phyloP scores from a whole-genome alignment of 495 filamentous ascomycete species.

The Aspergillus leporis region DNA sequence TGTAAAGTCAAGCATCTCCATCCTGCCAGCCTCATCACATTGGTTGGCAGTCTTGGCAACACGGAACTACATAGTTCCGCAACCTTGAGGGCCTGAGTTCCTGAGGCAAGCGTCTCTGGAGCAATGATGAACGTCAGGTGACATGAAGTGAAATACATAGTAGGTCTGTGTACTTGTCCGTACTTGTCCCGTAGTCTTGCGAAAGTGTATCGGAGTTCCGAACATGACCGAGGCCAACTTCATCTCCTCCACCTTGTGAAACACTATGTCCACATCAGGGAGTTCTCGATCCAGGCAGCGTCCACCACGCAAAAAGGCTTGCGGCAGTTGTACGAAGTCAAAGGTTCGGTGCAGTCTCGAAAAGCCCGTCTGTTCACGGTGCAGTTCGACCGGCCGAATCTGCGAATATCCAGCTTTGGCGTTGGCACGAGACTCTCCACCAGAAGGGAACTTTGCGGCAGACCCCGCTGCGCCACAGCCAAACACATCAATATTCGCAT shows the following conservation, averaged over 20 bases:
- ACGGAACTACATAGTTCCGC: too few relatives aligned
- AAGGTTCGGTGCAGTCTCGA: conserved; percentile 41
- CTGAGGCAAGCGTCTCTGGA: too few relatives aligned
- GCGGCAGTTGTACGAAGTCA: conserved; percentile 34
- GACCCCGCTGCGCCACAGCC: not conserved
- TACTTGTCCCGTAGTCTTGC: not conserved
- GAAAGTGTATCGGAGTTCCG: conserved; percentile 1
- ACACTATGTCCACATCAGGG: conserved; percentile 7
- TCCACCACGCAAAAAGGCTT: conserved; percentile 34
- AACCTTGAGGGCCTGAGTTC: too few relatives aligned
- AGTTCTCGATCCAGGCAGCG: not conserved
- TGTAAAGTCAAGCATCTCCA: conserved; percentile 9
- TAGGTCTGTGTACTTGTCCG: not conserved
- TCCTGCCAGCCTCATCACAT: not conserved
- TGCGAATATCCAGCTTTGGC: conserved; percentile 31
- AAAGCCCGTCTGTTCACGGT: conserved; percentile 40
- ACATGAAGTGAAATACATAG: not conserved
- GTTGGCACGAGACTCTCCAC: not conserved
- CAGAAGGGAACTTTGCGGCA: not conserved
- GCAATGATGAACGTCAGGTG: too few relatives aligned
- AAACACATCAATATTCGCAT: not conserved
- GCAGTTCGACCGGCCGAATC: conserved; percentile 23
- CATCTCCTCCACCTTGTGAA: not conserved
- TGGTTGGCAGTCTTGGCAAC: too few relatives aligned
- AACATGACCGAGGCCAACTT: conserved; percentile 2